Evolutionary conservation across 495 filamentous ascomycete genomes (phyloP).

Genomic region (Pyronema omphalodes): DNA sequence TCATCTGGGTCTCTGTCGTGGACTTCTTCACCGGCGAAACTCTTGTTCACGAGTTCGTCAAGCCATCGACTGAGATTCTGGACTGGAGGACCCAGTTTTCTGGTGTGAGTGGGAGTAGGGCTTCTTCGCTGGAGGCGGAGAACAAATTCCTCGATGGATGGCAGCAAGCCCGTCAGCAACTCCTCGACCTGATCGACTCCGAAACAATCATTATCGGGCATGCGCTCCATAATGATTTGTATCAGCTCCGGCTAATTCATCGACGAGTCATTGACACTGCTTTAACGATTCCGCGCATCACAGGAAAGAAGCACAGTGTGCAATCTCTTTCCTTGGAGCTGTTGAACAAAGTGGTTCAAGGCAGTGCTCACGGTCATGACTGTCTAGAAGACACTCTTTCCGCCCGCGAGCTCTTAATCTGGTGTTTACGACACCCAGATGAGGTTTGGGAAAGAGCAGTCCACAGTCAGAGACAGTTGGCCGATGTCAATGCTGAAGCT

Average conservation of each 20-base stretch:
- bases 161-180: conserved; percentile 43
- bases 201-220: conserved; percentile 82
- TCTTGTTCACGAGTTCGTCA: no score
- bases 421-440: conserved; percentile 14
- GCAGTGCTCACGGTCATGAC: conserved; percentile 21
- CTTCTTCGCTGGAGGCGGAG: conserved; percentile 28
- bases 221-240: conserved; percentile 87
- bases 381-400: conserved; percentile 28
- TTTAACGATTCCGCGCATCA: conserved; percentile 48
- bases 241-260: conserved; percentile 63
- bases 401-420: conserved; percentile 27
- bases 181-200: conserved; percentile 50
- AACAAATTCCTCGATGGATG: conserved; percentile 49
- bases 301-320: conserved; percentile 12
- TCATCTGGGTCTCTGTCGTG: no score
- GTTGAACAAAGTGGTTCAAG: conserved; percentile 25
- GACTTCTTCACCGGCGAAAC: no score
- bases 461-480: no score
- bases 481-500: no score
- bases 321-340: conserved; percentile 23
- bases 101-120: conserved; percentile 35
- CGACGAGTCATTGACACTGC: conserved; percentile 71
- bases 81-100: no score
- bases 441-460: no score
- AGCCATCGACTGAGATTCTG: no score